Base-by-base conservation (phyloP, 2,329 filamentous ascomycete species). In the Fusarium pseudoanthophilum region DNA sequence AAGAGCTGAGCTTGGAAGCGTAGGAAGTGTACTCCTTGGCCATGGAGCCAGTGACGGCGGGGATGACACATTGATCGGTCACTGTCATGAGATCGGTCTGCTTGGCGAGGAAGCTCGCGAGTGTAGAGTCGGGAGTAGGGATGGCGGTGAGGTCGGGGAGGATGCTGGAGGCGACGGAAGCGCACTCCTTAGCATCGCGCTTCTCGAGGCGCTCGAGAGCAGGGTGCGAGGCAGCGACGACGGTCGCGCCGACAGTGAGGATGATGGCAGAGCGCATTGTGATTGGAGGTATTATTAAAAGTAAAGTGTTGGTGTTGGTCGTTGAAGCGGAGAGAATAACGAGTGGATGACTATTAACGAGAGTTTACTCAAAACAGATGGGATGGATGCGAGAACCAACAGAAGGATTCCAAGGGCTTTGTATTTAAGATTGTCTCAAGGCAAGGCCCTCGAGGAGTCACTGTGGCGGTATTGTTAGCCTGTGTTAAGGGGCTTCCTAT, bases 11-110 rank as follows among this genome's bases (percentile, higher is more conserved):
- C 15, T 65, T 55, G 11, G 64, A 64, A 21, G 66, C 70, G 37
- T 74, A 80, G 8, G 74, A 77, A 4, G 76, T 72, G 69, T 77
- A 80, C 24, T 78, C 79, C 2, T 69, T 66, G 24, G 76, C 76
- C 55, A 78, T 42, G 24, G 75, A 70, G 11, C 79, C 79, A 13
- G 79, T 80, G 40, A 80, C 64, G 5, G 51, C 64, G 13, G 79
- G 79, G 36, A 79, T 24, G 30, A 75, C 71, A 66, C 79, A 80
- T 3, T 52, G 16, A 28, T 78, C 66, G 28, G 78, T 77, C 40
- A 61, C 32, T 45, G 75, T 75, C 20, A 55, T 66, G 18, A 59
- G 20, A 11, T 72, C 21, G 15, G 79, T 80, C 49, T 76, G 68
- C 10, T 28, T 26, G 40, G 68, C 66, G 24, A 80, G 46, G 55